These are phyloP conservation scores for Diaporthe batatas DNA, from an alignment of 2,329 filamentous ascomycete genomes.

Conservation along the genomic window DNA sequence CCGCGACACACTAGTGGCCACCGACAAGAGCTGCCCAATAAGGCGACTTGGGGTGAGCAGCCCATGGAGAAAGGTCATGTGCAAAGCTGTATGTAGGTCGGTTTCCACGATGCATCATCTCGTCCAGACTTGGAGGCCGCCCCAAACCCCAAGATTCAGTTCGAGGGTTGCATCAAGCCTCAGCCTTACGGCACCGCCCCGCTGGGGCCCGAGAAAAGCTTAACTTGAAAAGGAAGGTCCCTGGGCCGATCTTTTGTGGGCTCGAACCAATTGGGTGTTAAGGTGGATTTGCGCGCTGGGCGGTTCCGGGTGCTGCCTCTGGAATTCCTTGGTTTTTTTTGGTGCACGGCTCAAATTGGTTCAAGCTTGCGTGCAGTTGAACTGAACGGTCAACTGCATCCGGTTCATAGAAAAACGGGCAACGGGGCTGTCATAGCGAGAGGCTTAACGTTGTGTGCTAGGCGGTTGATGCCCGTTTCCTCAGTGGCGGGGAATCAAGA, in stretches of 20 bases:
- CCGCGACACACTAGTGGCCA: too few species aligned
- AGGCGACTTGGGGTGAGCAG: background rate
- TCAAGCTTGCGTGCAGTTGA: background rate
- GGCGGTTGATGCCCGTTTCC: too few species aligned
- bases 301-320: background rate
- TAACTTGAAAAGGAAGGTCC: slow-evolving; percentile 18
- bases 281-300: background rate
- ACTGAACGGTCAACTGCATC: background rate
- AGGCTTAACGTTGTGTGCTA: too few species aligned
- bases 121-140: background rate
- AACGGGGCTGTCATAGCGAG: background rate
- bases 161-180: slow-evolving; percentile 13
- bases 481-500: too few species aligned
- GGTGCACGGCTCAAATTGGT: background rate
- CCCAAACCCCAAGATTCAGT: background rate
- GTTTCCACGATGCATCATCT: background rate
- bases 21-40: too few species aligned
- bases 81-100: background rate
- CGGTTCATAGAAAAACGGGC: background rate
- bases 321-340: background rate
- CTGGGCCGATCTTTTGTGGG: slow-evolving; percentile 11
- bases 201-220: background rate
- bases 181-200: slow-evolving; percentile 23
- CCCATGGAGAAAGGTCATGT: background rate
- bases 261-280: background rate